Conservation (phyloP, 164 flowering plant species). For the Magnolia sinica region DNA sequence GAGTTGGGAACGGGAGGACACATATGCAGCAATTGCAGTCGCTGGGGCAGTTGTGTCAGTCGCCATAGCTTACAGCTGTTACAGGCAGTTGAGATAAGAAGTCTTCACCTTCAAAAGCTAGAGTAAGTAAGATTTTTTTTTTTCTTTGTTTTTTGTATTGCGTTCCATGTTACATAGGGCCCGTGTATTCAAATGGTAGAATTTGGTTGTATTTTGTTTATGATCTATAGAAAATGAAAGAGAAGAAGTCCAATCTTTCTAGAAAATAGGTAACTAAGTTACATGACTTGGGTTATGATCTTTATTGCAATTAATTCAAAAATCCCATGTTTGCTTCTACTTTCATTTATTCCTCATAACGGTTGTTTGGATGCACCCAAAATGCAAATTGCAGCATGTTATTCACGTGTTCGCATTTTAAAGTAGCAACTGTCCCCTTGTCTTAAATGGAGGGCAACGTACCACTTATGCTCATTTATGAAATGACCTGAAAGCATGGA, state of each 20-base stretch:
- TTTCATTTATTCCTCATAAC: too few relatives aligned
- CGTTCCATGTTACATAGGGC: not conserved
- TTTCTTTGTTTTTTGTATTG: not conserved
- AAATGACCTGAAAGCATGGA: too few relatives aligned
- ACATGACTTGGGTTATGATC: too few relatives aligned
- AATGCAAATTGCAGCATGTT: too few relatives aligned
- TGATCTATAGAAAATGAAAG: not conserved
- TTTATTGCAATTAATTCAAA: too few relatives aligned
- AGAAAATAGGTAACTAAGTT: too few relatives aligned
- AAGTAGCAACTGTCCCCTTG: too few relatives aligned
- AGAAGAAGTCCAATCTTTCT: not conserved
- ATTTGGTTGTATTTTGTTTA: constrained; percentile 4
- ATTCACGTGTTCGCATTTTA: too few relatives aligned
- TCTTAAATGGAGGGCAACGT: too few relatives aligned
- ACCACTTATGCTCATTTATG: too few relatives aligned
- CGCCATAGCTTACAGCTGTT: constrained; percentile 63
- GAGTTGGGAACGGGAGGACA: constrained; percentile 93
- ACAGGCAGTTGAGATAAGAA: constrained; percentile 43
- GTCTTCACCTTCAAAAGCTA: not conserved
- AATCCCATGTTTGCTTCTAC: too few relatives aligned
- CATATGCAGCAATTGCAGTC: constrained; percentile 81
- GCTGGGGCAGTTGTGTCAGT: constrained; percentile 69
- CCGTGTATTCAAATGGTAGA: not conserved
- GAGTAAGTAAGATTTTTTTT: not conserved
- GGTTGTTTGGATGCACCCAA: too few relatives aligned